These are phyloP conservation scores for Paraurostyla sp. DNA, from an alignment of 73 alveolate genomes.

Conservation along the genomic window DNA sequence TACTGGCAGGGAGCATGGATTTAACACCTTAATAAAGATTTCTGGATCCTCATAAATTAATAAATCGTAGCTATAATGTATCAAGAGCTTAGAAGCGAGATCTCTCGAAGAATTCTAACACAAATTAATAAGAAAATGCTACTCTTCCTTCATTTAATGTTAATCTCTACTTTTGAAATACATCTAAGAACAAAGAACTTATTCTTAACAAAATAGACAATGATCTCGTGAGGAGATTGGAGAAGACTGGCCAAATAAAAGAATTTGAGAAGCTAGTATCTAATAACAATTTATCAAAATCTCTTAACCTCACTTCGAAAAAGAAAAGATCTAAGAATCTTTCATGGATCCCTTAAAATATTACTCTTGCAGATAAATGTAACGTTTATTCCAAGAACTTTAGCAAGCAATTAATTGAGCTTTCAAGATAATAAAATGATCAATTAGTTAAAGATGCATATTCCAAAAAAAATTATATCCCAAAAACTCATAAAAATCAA, in stretches of 20 bases:
- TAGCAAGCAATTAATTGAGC: no score
- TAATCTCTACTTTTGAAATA: neutral
- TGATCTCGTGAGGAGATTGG: neutral
- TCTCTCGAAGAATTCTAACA: neutral
- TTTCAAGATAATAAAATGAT: no score
- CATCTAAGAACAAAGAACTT: neutral
- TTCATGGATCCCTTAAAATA: no score
- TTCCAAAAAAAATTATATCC: no score
- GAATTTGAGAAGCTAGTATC: neutral
- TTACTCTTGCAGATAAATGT: neutral
- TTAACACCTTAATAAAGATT: neutral
- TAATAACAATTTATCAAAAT: neutral
- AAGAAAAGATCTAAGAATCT: neutral
- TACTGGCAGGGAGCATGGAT: neutral
- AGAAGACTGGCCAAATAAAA: neutral
- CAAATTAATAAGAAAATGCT: neutral
- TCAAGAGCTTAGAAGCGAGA: neutral
- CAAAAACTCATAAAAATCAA: no score
- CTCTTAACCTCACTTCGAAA: neutral
- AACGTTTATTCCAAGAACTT: conserved; percentile 5
- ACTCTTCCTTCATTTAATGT: neutral
- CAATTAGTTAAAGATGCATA: no score
- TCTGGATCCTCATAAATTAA: neutral
- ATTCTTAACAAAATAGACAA: neutral
- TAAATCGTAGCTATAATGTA: neutral